A percentile compares a stretch with the other conserved stretches of the same genome.
phyloP scores from a whole-genome alignment of 305 asterid genomes.

The Solanum aculeatissimum region DNA sequence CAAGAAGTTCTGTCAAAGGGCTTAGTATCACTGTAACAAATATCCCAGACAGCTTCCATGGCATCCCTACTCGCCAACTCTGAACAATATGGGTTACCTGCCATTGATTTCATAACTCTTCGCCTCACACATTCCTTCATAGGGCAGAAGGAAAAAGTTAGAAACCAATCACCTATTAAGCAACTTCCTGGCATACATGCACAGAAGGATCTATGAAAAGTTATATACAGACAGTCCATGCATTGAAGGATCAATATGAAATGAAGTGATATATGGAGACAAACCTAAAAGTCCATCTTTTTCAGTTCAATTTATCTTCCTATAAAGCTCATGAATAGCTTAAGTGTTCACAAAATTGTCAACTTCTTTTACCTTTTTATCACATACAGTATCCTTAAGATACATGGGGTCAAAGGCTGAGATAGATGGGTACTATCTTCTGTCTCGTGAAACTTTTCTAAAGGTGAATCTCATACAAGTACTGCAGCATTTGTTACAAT shows the following conservation, averaged over 20 bases:
- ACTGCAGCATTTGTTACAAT: not conserved
- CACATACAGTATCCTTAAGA: not conserved
- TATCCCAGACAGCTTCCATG: slow-evolving; percentile 87
- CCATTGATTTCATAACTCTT: slow-evolving; percentile 57
- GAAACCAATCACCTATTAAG: not conserved
- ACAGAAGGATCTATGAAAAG: not conserved
- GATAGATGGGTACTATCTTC: not conserved
- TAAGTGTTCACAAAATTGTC: not conserved
- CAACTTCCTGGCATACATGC: not conserved
- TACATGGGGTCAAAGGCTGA: not conserved
- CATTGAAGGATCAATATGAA: not conserved
- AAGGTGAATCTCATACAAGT: not conserved
- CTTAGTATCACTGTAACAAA: slow-evolving; percentile 74
- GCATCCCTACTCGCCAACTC: slow-evolving; percentile 68
- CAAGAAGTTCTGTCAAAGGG: slow-evolving; percentile 89
- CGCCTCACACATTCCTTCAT: slow-evolving; percentile 69
- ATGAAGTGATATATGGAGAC: not conserved
- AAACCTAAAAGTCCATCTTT: not conserved
- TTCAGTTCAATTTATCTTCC: not conserved
- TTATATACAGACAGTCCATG: not conserved
- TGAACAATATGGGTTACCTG: slow-evolving; percentile 50
- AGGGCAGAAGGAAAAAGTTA: not conserved
- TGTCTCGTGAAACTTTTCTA: not conserved
- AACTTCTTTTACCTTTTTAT: not conserved
- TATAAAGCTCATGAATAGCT: not conserved